A percentile compares a stretch with the other conserved stretches of the same genome.
Evolutionary conservation across 2,329 filamentous ascomycete genomes (phyloP).

Genomic region (Fusarium metavorans): DNA sequence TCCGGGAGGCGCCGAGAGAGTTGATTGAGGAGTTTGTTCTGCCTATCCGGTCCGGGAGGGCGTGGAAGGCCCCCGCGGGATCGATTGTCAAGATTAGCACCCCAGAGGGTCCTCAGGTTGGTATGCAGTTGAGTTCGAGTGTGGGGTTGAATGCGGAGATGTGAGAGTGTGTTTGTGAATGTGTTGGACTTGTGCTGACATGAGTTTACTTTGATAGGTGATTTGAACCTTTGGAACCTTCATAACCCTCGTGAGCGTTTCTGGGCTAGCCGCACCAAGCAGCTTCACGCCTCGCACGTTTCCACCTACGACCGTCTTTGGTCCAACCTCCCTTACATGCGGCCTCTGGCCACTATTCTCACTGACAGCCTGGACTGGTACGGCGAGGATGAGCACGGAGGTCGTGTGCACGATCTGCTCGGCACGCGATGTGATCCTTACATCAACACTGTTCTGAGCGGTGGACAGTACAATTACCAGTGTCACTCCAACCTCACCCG

Average conservation of each 20-base stretch:
- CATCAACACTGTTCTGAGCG: constrained; percentile 79
- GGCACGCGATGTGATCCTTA: constrained; percentile 90
- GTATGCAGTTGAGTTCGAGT: constrained; percentile 44
- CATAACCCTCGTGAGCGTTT: constrained; percentile 83
- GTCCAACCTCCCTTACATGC: constrained; percentile 81
- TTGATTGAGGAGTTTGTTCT: constrained; percentile 68
- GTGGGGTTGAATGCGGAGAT: background rate
- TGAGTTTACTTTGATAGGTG: constrained; percentile 59
- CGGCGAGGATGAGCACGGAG: constrained; percentile 71
- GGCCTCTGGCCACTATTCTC: constrained; percentile 79
- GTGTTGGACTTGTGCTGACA: constrained; percentile 4
- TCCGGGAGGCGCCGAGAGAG: constrained; percentile 62
- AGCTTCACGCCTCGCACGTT: constrained; percentile 83
- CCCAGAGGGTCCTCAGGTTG: constrained; percentile 81
- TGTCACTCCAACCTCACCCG: constrained; percentile 86
- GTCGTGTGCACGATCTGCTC: constrained; percentile 81
- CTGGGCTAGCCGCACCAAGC: constrained; percentile 83
- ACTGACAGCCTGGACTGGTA: constrained; percentile 75
- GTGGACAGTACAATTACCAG: constrained; percentile 81
- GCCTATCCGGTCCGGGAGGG: constrained; percentile 78
- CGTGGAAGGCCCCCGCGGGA: constrained; percentile 78
- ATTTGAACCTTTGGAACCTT: constrained; percentile 85
- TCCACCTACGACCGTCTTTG: constrained; percentile 79
- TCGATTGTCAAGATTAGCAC: constrained; percentile 80
- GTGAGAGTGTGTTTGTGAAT: background rate